These are phyloP conservation scores for Xenoacremonium recifei DNA, from an alignment of 2,329 filamentous ascomycete genomes.

Conservation along the genomic window DNA sequence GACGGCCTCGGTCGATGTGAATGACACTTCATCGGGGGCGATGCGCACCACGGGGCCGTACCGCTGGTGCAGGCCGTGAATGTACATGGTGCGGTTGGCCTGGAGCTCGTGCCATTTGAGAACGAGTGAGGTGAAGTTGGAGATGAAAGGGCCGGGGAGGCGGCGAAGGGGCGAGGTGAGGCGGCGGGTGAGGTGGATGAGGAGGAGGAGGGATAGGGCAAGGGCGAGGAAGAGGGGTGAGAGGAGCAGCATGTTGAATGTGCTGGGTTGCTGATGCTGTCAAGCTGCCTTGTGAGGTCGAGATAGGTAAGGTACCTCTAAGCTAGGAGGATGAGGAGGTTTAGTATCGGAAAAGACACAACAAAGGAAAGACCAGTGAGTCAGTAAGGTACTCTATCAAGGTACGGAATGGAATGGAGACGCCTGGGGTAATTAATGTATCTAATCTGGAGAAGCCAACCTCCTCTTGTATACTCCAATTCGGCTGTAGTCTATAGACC, in stretches of 20 bases:
- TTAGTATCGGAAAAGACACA: too few species aligned
- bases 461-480: too few species aligned
- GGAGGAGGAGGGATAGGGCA: constrained; percentile 20
- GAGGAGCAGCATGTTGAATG: constrained; percentile 24
- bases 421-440: too few species aligned
- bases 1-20: constrained; percentile 53
- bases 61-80: constrained; percentile 52
- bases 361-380: too few species aligned
- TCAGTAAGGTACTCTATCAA: too few species aligned
- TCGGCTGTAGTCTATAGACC: too few species aligned
- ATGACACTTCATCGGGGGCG: constrained; percentile 58
- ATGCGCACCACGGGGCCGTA: constrained; percentile 60
- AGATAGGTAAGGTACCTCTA: not conserved
- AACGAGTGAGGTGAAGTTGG: constrained; percentile 48
- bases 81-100: constrained; percentile 50
- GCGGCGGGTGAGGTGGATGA: constrained; percentile 24
- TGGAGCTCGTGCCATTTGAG: constrained; percentile 58
- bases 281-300: not conserved
- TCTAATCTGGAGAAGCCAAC: too few species aligned
- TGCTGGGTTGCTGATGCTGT: not conserved
- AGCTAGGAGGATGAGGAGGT: not conserved
- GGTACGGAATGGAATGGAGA: too few species aligned
- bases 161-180: constrained; percentile 33
- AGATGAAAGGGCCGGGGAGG: constrained; percentile 48
- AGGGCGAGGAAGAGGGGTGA: constrained; percentile 27